Base-by-base conservation (phyloP, 495 filamentous ascomycete genomes). In the Podospora tetraspora region DNA sequence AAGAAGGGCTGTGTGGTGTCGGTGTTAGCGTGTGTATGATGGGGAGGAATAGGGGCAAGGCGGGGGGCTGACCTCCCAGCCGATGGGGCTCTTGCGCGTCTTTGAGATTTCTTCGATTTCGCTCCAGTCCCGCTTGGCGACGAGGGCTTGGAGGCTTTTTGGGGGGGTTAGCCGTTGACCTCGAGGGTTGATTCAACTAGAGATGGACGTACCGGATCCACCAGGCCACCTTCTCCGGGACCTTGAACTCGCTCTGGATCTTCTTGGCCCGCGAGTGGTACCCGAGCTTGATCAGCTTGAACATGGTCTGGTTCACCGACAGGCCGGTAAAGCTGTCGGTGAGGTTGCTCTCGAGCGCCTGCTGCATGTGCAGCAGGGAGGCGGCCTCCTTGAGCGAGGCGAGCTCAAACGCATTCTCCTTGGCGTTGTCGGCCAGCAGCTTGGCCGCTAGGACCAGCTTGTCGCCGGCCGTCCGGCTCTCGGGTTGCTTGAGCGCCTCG, bases 221-320 rank as follows among this genome's bases (percentile, higher is more conserved):
- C 89, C 92, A 93, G 71, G 85, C 89, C 11, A 92, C 90, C 77
- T 91, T 93, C 71, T 97, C 95, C 0, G 92, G 86, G 56, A 99
- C 89, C 77, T 92, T 95, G 81, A 98, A 99, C 72, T 97, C 94
- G 71, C 85, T 88, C 76, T 94, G 90, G 25, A 97, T 81, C 79
- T 93, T 96, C 76, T 89, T 88, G 27, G 93, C 93, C 64, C 92
- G 82, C 67, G 91, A 93, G 24, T 86, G 81, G 74, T 96, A 91
- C 13, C 92, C 91, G 25, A 86, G 81, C 66, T 85, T 82, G 69
- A 94, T 86, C 57, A 98, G 81, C 73, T 92, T 88, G 80, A 93
- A 94, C 66, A 97, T 82, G 1, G 96, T 98, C 76, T 95, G 90
- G 78, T 97, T 95, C 56, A 97, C 85, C 63, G 88, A 91, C 37